Percentiles rank a stretch among this genome's conserved stretches.
Conservation (phyloP, 371 early-diverging fungal species). For the Mucor circinelloides region DNA sequence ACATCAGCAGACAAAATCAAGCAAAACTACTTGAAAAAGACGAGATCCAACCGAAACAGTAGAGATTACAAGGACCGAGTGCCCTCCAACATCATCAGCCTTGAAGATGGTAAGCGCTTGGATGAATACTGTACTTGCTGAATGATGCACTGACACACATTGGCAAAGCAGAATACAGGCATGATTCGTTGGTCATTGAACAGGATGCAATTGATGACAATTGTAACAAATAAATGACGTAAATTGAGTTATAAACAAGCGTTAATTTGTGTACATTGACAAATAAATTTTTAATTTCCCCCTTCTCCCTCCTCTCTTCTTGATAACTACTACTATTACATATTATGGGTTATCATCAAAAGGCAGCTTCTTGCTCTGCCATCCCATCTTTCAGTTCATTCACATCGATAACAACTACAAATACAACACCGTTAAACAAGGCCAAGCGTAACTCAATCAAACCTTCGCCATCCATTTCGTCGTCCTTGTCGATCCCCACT, state of each 20-base stretch:
- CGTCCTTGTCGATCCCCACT: background rate
- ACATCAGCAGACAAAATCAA: slow-evolving; percentile 15
- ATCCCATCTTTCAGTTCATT: slow-evolving; percentile 13
- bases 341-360: slow-evolving; percentile 14
- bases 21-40: slow-evolving; percentile 3
- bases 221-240: background rate
- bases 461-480: background rate
- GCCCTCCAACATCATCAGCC: slow-evolving; percentile 25
- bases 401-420: background rate
- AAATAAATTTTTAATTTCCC: background rate
- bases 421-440: background rate
- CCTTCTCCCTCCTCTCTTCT: background rate
- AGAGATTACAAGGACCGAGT: slow-evolving; percentile 29
- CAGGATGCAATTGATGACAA: background rate
- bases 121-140: background rate
- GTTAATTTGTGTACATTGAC: background rate
- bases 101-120: slow-evolving; percentile 18
- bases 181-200: background rate
- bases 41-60: slow-evolving; percentile 31
- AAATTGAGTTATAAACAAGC: slow-evolving; percentile 10
- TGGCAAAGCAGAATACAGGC: background rate
- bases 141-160: background rate
- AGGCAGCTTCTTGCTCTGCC: slow-evolving; percentile 27
- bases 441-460: background rate
- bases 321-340: too few relatives aligned